These are phyloP conservation scores for Phytophthora agathidicida DNA, from an alignment of 352 stramenopile genomes.

Conservation along the genomic window DNA sequence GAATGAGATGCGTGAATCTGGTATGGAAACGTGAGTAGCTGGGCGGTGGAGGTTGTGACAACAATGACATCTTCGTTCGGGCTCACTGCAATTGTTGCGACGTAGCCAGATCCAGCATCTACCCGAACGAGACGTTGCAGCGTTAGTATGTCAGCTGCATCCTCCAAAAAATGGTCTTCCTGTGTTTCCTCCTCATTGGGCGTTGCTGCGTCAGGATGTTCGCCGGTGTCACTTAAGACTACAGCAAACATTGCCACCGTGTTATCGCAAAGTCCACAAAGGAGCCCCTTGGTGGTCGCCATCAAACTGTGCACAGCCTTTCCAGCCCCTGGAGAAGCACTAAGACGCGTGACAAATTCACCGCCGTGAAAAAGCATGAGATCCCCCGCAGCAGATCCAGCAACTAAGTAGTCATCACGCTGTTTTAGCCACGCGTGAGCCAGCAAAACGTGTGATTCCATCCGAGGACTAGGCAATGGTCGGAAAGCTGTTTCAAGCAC, in stretches of 20 bases:
- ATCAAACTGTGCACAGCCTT: conserved; percentile 62
- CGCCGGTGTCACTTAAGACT: conserved; percentile 23
- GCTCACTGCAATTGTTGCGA: conserved; percentile 70
- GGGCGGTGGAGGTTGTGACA: conserved; percentile 61
- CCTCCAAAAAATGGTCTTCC: conserved; percentile 29
- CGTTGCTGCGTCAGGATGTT: conserved; percentile 33
- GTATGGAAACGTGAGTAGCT: conserved; percentile 81
- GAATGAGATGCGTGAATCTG: conserved; percentile 45
- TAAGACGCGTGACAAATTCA: conserved; percentile 66
- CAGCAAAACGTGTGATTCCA: conserved; percentile 79
- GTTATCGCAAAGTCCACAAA: conserved; percentile 77
- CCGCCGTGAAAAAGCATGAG: conserved; percentile 89
- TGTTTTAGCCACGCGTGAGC: conserved; percentile 92
- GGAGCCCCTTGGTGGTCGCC: conserved; percentile 75
- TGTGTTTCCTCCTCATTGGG: conserved; percentile 27
- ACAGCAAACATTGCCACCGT: conserved; percentile 74
- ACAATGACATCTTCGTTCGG: conserved; percentile 81
- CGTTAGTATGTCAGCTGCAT: conserved; percentile 47
- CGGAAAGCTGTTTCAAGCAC: conserved; percentile 89
- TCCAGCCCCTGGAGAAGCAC: conserved; percentile 55
- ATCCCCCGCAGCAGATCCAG: conserved; percentile 82
- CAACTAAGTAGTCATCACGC: conserved; percentile 88
- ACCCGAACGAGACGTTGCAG: conserved; percentile 69
- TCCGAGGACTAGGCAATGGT: conserved; percentile 79
- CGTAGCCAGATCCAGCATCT: conserved; percentile 45